Base-by-base conservation (phyloP, 345 rosid genomes). In the Pistacia atlantica region DNA sequence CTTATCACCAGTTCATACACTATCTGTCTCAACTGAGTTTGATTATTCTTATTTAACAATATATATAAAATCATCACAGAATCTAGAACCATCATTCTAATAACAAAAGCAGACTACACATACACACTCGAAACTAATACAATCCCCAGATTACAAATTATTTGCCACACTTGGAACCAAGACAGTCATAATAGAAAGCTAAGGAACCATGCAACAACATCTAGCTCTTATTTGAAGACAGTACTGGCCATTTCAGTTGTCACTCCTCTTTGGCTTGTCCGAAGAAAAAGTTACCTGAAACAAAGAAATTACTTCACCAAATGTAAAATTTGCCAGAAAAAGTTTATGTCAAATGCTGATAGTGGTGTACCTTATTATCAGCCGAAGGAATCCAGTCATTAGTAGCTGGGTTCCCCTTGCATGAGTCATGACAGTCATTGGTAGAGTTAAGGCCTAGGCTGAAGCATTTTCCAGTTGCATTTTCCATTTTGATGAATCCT, bases 341-440 rank as follows among this genome's bases (percentile, higher is more conserved):
- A 33, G 8, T 38, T 58, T 49, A 5, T 57, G 1, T 22, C 16
- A 42, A 63, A 56, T 22, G 11, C n/a, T 25, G 25, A 17, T 22
- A 33, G 11, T 16, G 69, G 31, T 66, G 38, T 81, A 87, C 95
- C 71, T 6, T 56, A 62, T 86, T 81, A 63, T 76, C 62, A 71
- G 86, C 62, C 48, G 81, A 78, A 1, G 96, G 96, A 77, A 81
- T 82, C 93, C 93, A 89, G 10, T 89, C 96, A 59, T 91, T 91
- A 13, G 96, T 91, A 2, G 96, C 93, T 0, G 96, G 96, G 77
- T 89, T 91, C 63, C 96, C 93, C 74, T 67, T 82, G 84, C 84
- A 69, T 49, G 96, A 78, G 72, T 80, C 70, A 25, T 91, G 96
- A 8, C 71, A 77, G 60, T 1, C 28, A 52, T 71, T 61, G 7